Conservation (phyloP, 345 rosid species). For the Lepidium sativum region DNA sequence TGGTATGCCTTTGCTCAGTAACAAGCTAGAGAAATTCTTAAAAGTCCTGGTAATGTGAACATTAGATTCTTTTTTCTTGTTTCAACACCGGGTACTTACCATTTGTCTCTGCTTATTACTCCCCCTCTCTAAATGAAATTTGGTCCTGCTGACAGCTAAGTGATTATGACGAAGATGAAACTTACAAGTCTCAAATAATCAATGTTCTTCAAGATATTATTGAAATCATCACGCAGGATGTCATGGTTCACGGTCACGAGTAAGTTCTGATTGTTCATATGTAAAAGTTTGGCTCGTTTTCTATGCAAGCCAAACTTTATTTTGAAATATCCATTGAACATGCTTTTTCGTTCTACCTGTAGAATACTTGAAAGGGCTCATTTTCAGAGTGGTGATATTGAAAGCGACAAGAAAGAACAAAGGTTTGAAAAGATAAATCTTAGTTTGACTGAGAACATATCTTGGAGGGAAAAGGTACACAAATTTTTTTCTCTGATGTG, state of each 20-base stretch:
- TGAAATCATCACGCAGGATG: conserved; percentile 73
- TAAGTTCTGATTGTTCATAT: conserved; percentile 38
- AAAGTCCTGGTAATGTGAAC: conserved; percentile 47
- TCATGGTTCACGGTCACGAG: conserved; percentile 64
- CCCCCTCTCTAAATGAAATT: neutral
- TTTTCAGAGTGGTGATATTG: neutral
- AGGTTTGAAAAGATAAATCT: conserved; percentile 66
- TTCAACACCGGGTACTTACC: neutral
- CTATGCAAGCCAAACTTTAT: neutral
- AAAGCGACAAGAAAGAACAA: conserved; percentile 45
- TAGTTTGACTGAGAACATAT: neutral
- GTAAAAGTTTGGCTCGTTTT: conserved; percentile 7
- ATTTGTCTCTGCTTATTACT: neutral
- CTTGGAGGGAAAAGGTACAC: conserved; percentile 73
- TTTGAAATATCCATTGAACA: neutral
- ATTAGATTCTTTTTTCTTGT: neutral
- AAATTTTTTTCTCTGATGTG: neutral
- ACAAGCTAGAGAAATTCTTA: conserved; percentile 70
- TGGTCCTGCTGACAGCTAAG: conserved; percentile 38
- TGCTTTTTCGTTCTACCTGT: conserved; percentile 21
- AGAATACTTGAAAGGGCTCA: conserved; percentile 56
- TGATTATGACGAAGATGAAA: conserved; percentile 30
- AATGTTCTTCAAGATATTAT: conserved; percentile 86
- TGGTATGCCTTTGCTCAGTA: conserved; percentile 71
- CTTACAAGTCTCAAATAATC: conserved; percentile 62